Percentiles rank a stretch among this genome's conserved stretches.
Conservation (phyloP, 2,329 filamentous ascomycete genomes). For the Arthrobotrys megalospora region DNA sequence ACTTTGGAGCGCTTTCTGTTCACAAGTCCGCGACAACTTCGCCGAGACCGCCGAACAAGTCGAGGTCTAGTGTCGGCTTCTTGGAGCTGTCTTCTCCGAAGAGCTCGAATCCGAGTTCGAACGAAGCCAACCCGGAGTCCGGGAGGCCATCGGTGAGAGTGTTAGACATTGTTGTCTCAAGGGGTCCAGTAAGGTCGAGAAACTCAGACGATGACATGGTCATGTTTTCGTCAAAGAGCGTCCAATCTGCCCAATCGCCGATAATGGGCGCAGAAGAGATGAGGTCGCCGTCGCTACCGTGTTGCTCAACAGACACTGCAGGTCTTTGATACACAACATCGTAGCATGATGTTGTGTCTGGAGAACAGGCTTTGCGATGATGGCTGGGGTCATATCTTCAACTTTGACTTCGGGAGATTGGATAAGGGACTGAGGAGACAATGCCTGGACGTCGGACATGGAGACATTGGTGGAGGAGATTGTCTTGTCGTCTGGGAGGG, state of each 20-base stretch:
- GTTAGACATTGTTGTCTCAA: conserved; percentile 18
- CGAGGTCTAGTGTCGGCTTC: conserved; percentile 40
- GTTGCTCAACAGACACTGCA: conserved; percentile 83
- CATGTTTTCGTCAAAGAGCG: conserved; percentile 52
- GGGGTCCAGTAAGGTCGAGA: conserved; percentile 7
- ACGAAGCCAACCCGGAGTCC: conserved; percentile 46
- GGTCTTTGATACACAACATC: conserved; percentile 94
- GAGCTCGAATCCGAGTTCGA: conserved; percentile 40
- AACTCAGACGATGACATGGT: neutral
- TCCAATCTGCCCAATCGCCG: conserved; percentile 58
- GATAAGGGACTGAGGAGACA: conserved; percentile 61
- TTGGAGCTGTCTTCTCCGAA: conserved; percentile 45
- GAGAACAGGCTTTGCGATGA: conserved; percentile 64
- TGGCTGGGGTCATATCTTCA: conserved; percentile 51
- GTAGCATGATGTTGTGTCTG: conserved; percentile 99
- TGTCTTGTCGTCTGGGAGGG: conserved; percentile 54
- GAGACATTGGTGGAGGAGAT: conserved; percentile 56
- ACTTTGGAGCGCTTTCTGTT: conserved; percentile 26
- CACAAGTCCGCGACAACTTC: conserved; percentile 28
- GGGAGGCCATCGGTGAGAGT: conserved; percentile 35
- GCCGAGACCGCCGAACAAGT: conserved; percentile 40
- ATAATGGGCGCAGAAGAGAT: conserved; percentile 57
- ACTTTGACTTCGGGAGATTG: conserved; percentile 56
- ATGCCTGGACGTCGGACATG: conserved; percentile 62
- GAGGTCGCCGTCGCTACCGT: conserved; percentile 52